phyloP scores from a whole-genome alignment of 148 eudicot species.

The Polygonum maritimum region DNA sequence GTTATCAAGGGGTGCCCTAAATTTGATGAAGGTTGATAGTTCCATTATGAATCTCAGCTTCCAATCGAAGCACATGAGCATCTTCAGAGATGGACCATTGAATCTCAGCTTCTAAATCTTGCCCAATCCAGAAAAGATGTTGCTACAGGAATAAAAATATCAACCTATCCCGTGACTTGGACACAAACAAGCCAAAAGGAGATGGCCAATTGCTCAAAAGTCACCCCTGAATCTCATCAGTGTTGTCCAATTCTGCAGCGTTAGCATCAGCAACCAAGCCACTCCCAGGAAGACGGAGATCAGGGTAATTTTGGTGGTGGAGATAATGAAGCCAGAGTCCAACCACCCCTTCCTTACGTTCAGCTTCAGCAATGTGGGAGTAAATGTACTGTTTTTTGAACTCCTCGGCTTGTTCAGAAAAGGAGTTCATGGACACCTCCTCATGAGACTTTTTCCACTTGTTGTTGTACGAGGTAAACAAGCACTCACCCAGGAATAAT shows the following conservation, averaged over 20 bases:
- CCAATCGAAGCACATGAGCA: background rate
- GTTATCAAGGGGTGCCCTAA: background rate
- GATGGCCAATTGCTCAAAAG: background rate
- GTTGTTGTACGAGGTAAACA: constrained; percentile 76
- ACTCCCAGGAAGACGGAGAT: constrained; percentile 17
- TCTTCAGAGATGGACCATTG: background rate
- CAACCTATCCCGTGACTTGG: background rate
- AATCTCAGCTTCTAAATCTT: background rate
- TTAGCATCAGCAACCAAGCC: background rate
- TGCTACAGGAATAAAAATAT: background rate
- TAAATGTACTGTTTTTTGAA: constrained; percentile 74
- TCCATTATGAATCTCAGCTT: background rate
- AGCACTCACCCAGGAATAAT: constrained; percentile 78
- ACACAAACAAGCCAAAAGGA: background rate
- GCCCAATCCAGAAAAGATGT: background rate
- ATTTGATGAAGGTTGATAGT: background rate
- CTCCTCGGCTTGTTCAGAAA: constrained; percentile 67
- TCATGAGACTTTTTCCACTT: constrained; percentile 74
- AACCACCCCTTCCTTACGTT: constrained; percentile 70
- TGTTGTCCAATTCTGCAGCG: background rate
- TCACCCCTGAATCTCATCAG: background rate
- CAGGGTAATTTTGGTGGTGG: constrained; percentile 71
- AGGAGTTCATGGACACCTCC: constrained; percentile 76
- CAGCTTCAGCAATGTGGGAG: constrained; percentile 73
- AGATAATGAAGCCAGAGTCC: constrained; percentile 87